Evolutionary conservation across 2,329 filamentous ascomycete genomes (phyloP), one percentile per base, ranked within the genome.

Genomic region (Ascochyta fabae): DNA sequence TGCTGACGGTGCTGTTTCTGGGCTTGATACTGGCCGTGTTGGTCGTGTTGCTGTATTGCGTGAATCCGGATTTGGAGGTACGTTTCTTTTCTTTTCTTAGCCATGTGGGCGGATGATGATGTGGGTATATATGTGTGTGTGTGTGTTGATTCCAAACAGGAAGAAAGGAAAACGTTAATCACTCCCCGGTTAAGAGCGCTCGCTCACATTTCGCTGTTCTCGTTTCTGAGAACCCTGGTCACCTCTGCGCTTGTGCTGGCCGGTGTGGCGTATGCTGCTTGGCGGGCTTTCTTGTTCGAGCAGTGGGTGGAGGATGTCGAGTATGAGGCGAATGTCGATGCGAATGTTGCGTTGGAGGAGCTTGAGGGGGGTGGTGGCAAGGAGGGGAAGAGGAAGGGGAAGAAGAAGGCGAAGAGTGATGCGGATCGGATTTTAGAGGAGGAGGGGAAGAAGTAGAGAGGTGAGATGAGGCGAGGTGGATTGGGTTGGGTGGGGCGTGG

Each of bases 41-140:
- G 2, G 16, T 81, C 0, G 73, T 67, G 22, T 48, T 83, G 1
- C 54, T 83, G 4, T 74, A 81, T 38, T 76, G 72, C n/a, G 66
- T 82, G 29, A 81, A 81, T 64, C 81, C 81, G 0, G 80, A 82
- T 58, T 59, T 83, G 16, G 77, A 78, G 44, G 64, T 73, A 59
- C 9, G 57, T 62, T 19, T 15, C 34, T 45, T 24, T 22, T 8
- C n/a, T 19, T 3, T 19, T 19, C 19, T 3, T 19, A 19, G 16
- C 16, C 16, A 15, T 33, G 10, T 12, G 29, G 19, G 19, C 19
- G 19, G 19, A 19, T 3, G 19, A 19, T 19, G 19, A 19, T 19
- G n/a, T 3, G 5, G 33, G 15, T 16, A 16, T 16, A 16, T 16
- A 16, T 12, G 19, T 13, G 19, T 2, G 12, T 19, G 13, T 13